These are phyloP conservation scores for Microdochium paspali DNA, from an alignment of 2,329 filamentous ascomycete genomes.

Conservation along the genomic window DNA sequence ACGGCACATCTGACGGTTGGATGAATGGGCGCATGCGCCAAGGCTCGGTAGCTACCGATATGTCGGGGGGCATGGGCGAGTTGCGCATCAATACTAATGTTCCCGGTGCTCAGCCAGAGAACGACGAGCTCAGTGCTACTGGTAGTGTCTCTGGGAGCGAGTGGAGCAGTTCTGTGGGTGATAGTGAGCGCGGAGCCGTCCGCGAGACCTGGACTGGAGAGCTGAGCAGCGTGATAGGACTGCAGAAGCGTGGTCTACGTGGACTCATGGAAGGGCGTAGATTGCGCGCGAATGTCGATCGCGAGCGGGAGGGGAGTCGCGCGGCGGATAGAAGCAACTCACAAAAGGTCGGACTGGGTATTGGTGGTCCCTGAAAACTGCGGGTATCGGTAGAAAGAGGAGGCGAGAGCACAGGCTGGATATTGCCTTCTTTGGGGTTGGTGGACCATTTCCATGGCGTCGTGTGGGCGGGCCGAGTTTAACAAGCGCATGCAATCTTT, in stretches of 20 bases:
- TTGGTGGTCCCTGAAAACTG: conserved; percentile 31
- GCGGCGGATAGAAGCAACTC: conserved; percentile 16
- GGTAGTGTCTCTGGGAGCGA: conserved; percentile 39
- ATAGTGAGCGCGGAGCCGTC: conserved; percentile 28
- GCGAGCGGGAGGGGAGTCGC: conserved; percentile 17
- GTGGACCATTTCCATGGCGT: too few species aligned
- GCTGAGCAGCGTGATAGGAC: conserved; percentile 80
- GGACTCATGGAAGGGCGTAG: conserved; percentile 91
- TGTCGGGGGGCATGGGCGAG: conserved; percentile 20
- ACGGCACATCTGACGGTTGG: conserved; percentile 12
- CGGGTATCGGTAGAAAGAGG: not conserved
- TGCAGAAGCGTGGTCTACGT: conserved; percentile 87
- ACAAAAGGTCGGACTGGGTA: conserved; percentile 40
- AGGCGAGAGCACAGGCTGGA: too few species aligned
- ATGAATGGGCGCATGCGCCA: conserved; percentile 17
- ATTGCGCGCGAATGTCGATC: conserved; percentile 37
- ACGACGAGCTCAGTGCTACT: conserved; percentile 44
- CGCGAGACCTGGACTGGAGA: conserved; percentile 73
- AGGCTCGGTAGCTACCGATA: conserved; percentile 14
- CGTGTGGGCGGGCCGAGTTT: too few species aligned
- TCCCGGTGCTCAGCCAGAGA: conserved; percentile 32
- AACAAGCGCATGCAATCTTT: too few species aligned
- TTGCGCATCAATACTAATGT: conserved; percentile 44
- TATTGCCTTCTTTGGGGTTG: too few species aligned
- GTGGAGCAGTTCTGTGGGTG: conserved; percentile 26